Evolutionary conservation across 305 asterid species (phyloP).

Genomic region (Lippia alba): DNA sequence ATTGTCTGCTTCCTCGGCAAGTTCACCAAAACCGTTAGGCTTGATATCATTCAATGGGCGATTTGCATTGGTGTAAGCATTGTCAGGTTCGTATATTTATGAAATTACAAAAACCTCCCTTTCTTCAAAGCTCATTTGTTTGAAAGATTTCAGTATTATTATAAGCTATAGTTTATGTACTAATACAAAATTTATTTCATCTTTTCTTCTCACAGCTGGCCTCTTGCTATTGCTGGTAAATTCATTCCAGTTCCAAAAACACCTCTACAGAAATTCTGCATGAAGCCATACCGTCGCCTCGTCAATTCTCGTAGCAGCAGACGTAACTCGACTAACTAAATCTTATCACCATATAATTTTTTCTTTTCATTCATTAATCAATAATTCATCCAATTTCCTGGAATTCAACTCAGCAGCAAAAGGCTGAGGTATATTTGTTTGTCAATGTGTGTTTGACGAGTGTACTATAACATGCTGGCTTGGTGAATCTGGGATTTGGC

Average conservation of each 20-base stretch:
- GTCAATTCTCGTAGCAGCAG: slow-evolving; percentile 50
- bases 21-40: slow-evolving; percentile 66
- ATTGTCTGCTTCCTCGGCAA: slow-evolving; percentile 83
- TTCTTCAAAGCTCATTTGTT: background rate
- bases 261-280: slow-evolving; percentile 76
- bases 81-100: slow-evolving; percentile 58
- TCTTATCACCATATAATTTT: slow-evolving; percentile 5
- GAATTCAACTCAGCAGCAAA: slow-evolving; percentile 22
- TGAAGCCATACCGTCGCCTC: slow-evolving; percentile 72
- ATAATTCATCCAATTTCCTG: slow-evolving; percentile 15
- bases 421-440: background rate
- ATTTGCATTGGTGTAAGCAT: slow-evolving; percentile 68
- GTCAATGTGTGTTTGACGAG: slow-evolving; percentile 23
- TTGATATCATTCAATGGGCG: slow-evolving; percentile 62
- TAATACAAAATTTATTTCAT: background rate
- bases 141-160: background rate
- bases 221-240: slow-evolving; percentile 84
- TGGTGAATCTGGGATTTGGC: slow-evolving; percentile 27
- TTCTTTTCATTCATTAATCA: slow-evolving; percentile 9
- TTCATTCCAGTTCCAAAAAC: slow-evolving; percentile 84
- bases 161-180: too few relatives aligned
- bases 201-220: slow-evolving; percentile 72
- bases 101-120: too few relatives aligned
- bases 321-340: slow-evolving; percentile 25
- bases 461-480: slow-evolving; percentile 36